Evolutionary conservation across 345 rosid genomes (phyloP).

Genomic region (Draba incana): DNA sequence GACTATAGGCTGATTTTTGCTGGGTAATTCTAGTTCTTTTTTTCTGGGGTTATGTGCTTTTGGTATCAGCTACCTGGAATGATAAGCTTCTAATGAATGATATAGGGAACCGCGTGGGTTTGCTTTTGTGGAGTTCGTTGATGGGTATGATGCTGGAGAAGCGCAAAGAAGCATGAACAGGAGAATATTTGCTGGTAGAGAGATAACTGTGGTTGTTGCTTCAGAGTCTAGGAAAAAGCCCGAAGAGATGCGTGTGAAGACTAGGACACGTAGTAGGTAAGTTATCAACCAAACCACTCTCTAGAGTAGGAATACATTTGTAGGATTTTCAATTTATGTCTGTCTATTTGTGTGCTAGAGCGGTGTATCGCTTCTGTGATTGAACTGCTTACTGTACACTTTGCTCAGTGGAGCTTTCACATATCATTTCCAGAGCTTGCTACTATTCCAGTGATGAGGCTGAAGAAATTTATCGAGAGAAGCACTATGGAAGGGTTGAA

Average conservation of each 20-base stretch:
- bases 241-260: slow-evolving; percentile 92
- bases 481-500: slow-evolving; percentile 60
- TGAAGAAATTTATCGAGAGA: slow-evolving; percentile 67
- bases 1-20: slow-evolving; percentile 38
- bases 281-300: not conserved
- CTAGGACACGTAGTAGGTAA: slow-evolving; percentile 59
- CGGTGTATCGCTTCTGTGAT: slow-evolving; percentile 62
- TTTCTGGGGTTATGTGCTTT: slow-evolving; percentile 23
- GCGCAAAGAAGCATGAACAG: slow-evolving; percentile 95
- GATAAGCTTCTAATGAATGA: slow-evolving; percentile 24
- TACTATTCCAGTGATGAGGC: slow-evolving; percentile 65
- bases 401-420: slow-evolving; percentile 86
- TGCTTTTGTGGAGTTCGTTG: slow-evolving; percentile 98
- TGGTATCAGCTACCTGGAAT: slow-evolving; percentile 30
- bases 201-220: slow-evolving; percentile 87
- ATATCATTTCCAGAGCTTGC: slow-evolving; percentile 94
- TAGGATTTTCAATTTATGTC: no score
- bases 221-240: slow-evolving; percentile 96
- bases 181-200: slow-evolving; percentile 80
- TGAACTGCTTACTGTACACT: slow-evolving; percentile 78
- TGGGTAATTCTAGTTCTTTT: slow-evolving; percentile 20
- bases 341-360: no score
- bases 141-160: slow-evolving; percentile 80
- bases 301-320: no score
- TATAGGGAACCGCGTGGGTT: slow-evolving; percentile 93